Evolutionary conservation across 2,329 filamentous ascomycete species (phyloP).

Genomic region (Venturiaceae sp.): DNA sequence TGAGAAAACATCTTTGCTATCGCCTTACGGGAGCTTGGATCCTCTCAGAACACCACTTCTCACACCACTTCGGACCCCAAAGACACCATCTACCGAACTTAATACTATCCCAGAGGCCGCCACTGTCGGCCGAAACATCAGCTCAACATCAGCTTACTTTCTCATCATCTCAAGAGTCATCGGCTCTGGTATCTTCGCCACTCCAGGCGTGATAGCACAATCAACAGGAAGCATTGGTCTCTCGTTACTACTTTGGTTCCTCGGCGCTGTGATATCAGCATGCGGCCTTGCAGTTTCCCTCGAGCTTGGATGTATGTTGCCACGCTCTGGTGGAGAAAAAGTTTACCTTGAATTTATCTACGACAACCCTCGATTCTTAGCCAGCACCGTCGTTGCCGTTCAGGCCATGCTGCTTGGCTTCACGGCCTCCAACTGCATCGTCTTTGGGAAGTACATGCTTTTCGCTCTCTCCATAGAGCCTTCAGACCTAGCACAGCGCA

Average conservation of each 20-base stretch:
- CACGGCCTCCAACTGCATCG: conserved; percentile 54
- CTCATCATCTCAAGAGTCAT: conserved; percentile 32
- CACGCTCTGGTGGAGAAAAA: conserved; percentile 31
- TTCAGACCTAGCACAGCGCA: conserved; percentile 39
- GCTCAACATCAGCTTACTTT: conserved; percentile 7
- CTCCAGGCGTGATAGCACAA: conserved; percentile 46
- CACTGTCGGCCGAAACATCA: conserved; percentile 3
- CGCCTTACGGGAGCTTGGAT: background rate
- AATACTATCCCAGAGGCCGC: conserved; percentile 8
- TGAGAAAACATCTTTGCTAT: background rate
- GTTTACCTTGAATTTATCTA: conserved; percentile 59
- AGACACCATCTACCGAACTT: conserved; percentile 1
- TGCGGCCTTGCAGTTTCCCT: conserved; percentile 55
- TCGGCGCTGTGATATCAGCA: conserved; percentile 50
- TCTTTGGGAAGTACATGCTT: conserved; percentile 50
- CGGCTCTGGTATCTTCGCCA: conserved; percentile 58
- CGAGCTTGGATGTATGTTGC: conserved; percentile 56
- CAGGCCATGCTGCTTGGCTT: conserved; percentile 50
- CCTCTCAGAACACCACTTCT: background rate
- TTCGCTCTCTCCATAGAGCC: conserved; percentile 42
- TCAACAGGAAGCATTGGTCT: conserved; percentile 52
- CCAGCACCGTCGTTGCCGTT: conserved; percentile 45
- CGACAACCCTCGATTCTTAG: conserved; percentile 49
- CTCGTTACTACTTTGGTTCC: conserved; percentile 53
- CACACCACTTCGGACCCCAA: background rate